A percentile compares a stretch with the other conserved stretches of the same genome.
Conservation (phyloP, 257 asterid species). For the Solanum pennellii region DNA sequence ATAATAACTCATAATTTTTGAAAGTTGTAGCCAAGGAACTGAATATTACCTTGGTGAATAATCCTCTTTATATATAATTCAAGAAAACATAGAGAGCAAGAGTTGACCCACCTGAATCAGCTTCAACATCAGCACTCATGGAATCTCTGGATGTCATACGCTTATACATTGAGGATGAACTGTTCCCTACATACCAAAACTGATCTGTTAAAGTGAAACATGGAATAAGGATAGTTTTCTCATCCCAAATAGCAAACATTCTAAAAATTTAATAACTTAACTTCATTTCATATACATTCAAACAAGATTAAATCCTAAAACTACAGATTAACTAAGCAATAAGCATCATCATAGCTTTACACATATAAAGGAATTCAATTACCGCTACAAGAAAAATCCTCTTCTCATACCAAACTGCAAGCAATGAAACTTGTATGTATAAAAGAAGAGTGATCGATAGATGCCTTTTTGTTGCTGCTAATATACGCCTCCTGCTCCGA, state of each 20-base stretch:
- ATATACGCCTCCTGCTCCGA: not conserved
- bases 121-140: conserved; percentile 25
- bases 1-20: not conserved
- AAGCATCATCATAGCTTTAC: not conserved
- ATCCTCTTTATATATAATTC: not conserved
- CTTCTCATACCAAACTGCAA: not conserved
- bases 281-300: not conserved
- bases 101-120: conserved; percentile 27
- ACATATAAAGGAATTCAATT: not conserved
- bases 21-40: not conserved
- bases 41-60: not conserved
- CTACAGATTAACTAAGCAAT: too few species aligned
- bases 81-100: not conserved
- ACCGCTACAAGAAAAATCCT: not conserved
- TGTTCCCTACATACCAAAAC: conserved; percentile 32
- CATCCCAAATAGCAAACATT: not conserved
- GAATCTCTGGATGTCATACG: conserved; percentile 45
- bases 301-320: not conserved
- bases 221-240: not conserved
- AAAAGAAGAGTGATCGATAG: not conserved
- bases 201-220: not conserved
- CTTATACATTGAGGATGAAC: conserved; percentile 39
- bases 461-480: not conserved
- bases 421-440: not conserved
- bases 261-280: not conserved